These are phyloP conservation scores for Aphanomyces invadans DNA, from an alignment of 352 stramenopile genomes.

Conservation along the genomic window DNA sequence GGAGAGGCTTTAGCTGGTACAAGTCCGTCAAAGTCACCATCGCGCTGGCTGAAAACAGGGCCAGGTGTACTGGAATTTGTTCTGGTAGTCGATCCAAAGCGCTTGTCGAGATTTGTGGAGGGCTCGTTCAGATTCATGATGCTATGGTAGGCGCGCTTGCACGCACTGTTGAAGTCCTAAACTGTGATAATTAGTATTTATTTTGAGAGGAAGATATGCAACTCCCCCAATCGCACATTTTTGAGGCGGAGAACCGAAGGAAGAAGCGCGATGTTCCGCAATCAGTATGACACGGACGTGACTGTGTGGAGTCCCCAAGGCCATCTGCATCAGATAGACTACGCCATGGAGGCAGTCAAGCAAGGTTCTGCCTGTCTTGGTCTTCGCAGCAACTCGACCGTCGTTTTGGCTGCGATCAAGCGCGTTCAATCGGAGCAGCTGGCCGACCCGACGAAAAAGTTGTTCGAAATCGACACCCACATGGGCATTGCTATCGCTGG, in stretches of 20 bases:
- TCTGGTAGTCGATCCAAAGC: no score
- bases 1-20: no score
- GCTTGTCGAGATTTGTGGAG: no score
- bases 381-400: slow-evolving; percentile 89
- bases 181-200: not conserved
- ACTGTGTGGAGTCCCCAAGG: slow-evolving; percentile 99
- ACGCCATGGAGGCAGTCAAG: slow-evolving; percentile 94
- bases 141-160: no score
- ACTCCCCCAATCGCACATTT: not conserved
- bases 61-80: no score
- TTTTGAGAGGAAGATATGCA: not conserved
- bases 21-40: no score
- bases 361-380: slow-evolving; percentile 95
- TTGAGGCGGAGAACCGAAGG: slow-evolving; percentile 14
- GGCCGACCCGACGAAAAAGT: slow-evolving; percentile 96
- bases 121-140: no score
- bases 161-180: not conserved
- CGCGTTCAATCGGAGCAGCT: slow-evolving; percentile 86
- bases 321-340: slow-evolving; percentile 98
- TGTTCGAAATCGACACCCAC: slow-evolving; percentile 98
- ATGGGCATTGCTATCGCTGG: slow-evolving; percentile 97
- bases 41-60: no score
- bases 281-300: slow-evolving; percentile 99
- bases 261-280: slow-evolving; percentile 91
- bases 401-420: slow-evolving; percentile 88